Evolutionary conservation across 116 monocot genomes (phyloP), one percentile per base, ranked within the genome.

Genomic region (Phalaenopsis hybrid): DNA sequence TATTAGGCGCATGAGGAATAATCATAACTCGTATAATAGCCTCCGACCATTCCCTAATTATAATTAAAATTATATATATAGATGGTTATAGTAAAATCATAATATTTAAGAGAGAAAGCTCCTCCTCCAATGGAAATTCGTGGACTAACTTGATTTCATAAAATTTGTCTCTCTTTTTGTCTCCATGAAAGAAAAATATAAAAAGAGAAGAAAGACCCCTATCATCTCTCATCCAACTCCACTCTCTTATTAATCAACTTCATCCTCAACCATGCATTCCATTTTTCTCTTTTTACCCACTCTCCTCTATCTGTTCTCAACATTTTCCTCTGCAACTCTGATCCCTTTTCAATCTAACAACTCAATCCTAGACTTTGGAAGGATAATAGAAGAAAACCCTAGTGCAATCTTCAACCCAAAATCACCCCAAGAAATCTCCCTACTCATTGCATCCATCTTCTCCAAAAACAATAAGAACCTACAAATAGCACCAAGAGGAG

Each of bases 401-500:
- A 79, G 6, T 1, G 68, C 51, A n/a, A 74, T 86, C 17, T 76
- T 89, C 4, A 55, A 77, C 44, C 89, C 89, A 7, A 59, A 76
- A 63, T 76, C 13, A 20, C 78, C 70, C 5, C 0, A 76, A 25
- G 79, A 83, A 74, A 84, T 86, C 43, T 70, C 84, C 17, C 13
- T 2, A 21, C 81, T 89, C 23, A 81, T 49, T 55, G 15, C 4
- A 16, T 55, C 55, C 13, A 81, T 77, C 68, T 75, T 61, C 74
- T 78, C 81, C 49, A 79, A 52, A 2, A 48, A 82, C 41, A n/a
- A 13, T 15, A 55, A 17, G 16, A 55, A 16, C 55, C 13, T 55
- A 0, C 55, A 55, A 23, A 84, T 91, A 17, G 86, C 86, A 8
- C 25, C 88, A 1, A 85, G 88, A 69, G 91, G 91, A 7, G 77